These are phyloP conservation scores for Pelargonium fulgidum DNA, from an alignment of 441 rosid genomes.

Conservation along the genomic window DNA sequence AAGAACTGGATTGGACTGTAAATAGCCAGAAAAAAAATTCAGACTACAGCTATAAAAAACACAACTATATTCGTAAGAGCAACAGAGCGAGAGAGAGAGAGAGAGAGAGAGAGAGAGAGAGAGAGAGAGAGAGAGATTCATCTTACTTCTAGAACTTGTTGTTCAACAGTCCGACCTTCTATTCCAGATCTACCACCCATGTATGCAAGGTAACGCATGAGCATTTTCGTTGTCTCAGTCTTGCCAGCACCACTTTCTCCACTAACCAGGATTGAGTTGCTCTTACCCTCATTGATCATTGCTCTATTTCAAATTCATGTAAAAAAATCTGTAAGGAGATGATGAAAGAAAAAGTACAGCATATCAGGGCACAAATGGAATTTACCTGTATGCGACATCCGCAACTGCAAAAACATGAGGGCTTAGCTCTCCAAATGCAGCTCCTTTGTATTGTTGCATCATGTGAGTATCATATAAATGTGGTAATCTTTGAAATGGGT, in stretches of 20 bases:
- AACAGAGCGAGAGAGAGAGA: too few relatives aligned
- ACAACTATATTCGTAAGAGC: background rate
- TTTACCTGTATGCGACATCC: slow-evolving; percentile 87
- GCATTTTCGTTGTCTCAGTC: slow-evolving; percentile 99
- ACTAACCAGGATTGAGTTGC: slow-evolving; percentile 96
- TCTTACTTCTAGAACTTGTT: slow-evolving; percentile 95
- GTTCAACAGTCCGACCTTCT: slow-evolving; percentile 97
- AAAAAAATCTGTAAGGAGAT: slow-evolving; percentile 15
- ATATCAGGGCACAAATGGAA: slow-evolving; percentile 12
- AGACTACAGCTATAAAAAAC: slow-evolving; percentile 16
- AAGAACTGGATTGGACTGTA: slow-evolving; percentile 98
- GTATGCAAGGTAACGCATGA: slow-evolving; percentile 95
- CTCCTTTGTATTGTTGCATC: slow-evolving; percentile 99
- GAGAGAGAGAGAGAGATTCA: background rate
- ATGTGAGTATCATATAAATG: slow-evolving; percentile 97
- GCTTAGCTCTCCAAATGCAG: slow-evolving; percentile 92
- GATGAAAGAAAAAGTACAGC: background rate
- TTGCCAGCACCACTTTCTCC: slow-evolving; percentile 99
- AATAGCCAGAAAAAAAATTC: slow-evolving; percentile 26
- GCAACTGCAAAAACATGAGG: slow-evolving; percentile 99
- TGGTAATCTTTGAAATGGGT: slow-evolving; percentile 96
- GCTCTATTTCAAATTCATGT: slow-evolving; percentile 46
- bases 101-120: background rate
- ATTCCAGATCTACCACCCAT: slow-evolving; percentile 97
- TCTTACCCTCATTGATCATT: slow-evolving; percentile 95